Evolutionary conservation across 495 filamentous ascomycete genomes (phyloP), one percentile per base, ranked within the genome.

Genomic region (Rostrohypoxylon terebratum): DNA sequence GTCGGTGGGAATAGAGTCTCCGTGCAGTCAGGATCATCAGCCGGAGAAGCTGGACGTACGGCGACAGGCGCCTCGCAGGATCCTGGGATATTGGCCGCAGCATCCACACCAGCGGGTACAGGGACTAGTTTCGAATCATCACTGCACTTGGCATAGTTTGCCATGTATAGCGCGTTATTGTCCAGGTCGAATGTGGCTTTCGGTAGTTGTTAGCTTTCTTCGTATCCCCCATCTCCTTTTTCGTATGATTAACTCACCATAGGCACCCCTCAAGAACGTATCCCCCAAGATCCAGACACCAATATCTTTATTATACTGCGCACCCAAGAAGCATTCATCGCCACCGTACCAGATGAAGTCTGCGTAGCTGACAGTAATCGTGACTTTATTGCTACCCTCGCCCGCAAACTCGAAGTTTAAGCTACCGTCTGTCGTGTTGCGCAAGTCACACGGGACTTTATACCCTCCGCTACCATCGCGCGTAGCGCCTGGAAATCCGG

Each of bases 231-330:
- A 21, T 25, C 28, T 3, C 28, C 0, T n/a, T n/a, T n/a, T n/a
- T n/a, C 16, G 16, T 21, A n/a, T 50, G 51, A 48, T 11, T 8
- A 54, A 73, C 76, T 69, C 20, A 77, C 75, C 73, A 60, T 93
- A 94, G 1, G 90, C 90, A 54, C 86, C 90, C 74, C 92, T 86
- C 18, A 94, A 77, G 80, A 94, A 94, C 0, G 91, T 92, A 76
- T 94, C 92, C 11, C 92, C 92, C 42, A 94, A 79, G 14, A 93
- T 87, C 57, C 81, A 78, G 18, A 70, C 59, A 0, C 74, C 74
- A 1, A 74, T 31, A 36, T 73, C 47, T 13, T 38, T 13, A 66
- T 7, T 85, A 82, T 60, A 81, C 84, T 38, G 82, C 59, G 51
- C 89, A 54, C 89, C 87, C 14, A 85, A 68, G 67, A 86, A 88